Evolutionary conservation across 257 asterid species (phyloP).

Genomic region (Fraxinus anomala): DNA sequence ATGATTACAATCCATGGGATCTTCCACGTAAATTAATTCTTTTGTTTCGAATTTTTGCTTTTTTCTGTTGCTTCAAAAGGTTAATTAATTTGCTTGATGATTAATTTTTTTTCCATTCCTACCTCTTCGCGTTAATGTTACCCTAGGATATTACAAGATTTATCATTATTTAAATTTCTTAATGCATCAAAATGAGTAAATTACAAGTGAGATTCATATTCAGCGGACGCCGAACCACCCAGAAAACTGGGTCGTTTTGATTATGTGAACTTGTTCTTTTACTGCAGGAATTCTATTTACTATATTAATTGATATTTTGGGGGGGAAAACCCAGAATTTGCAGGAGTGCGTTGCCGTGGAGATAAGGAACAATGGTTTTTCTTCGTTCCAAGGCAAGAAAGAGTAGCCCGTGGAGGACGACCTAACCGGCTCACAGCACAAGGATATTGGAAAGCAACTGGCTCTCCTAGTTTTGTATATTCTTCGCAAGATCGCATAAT

Average conservation of each 20-base stretch:
- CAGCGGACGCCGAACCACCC: no score
- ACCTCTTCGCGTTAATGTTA: no score
- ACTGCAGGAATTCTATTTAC: neutral
- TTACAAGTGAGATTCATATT: no score
- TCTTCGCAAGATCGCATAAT: slow-evolving; percentile 38
- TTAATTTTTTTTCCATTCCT: no score
- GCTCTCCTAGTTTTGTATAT: slow-evolving; percentile 48
- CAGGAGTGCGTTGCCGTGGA: slow-evolving; percentile 35
- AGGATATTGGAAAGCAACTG: slow-evolving; percentile 66
- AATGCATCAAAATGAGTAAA: no score
- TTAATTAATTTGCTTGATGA: no score
- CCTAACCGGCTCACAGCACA: slow-evolving; percentile 48
- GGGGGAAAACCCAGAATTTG: slow-evolving; percentile 30
- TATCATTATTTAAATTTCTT: no score
- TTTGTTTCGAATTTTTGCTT: neutral
- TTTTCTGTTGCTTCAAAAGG: neutral
- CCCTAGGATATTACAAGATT: no score
- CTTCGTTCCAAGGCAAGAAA: slow-evolving; percentile 53
- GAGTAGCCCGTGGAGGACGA: slow-evolving; percentile 49
- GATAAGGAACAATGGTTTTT: slow-evolving; percentile 57
- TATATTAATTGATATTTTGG: neutral
- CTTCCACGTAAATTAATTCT: slow-evolving; percentile 49
- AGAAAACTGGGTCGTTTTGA: no score
- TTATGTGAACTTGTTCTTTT: no score
- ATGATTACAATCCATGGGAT: slow-evolving; percentile 57